Base-by-base conservation (phyloP, 148 eudicot species). In the Dysphania ambrosioides region DNA sequence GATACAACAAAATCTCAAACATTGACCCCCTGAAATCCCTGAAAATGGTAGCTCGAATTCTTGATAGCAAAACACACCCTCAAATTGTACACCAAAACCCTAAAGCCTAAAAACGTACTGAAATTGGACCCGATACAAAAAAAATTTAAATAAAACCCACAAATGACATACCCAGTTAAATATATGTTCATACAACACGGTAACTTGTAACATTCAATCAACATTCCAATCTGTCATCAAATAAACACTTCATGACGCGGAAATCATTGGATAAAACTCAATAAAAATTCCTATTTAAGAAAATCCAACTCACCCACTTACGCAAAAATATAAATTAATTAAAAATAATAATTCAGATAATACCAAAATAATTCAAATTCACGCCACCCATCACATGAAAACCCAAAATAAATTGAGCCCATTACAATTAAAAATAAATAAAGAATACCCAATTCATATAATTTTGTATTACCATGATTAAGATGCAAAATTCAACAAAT, bases 141-240 rank as follows among this genome's bases (percentile, higher is more conserved):
- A n/a, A n/a, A n/a, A n/a, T n/a, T n/a, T n/a, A 77, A 24, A 15
- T 0, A 78, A 41, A 13, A 56, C 47, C 44, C 60, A 40, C 29
- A 68, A 44, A 30, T n/a, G n/a, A n/a, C n/a, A n/a, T 59, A 30
- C 56, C 55, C 44, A 61, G 60, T 42, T n/a, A 31, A 12, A 10
- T 34, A 15, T 27, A 53, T 5, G 34, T 15, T 74, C n/a, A 11
- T 47, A 64, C 10, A 61, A 79, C 77, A 21, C 81, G 70, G n/a
- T 73, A 58, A 66, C 72, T 72, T 72, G 51, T 55, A n/a, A n/a
- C n/a, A n/a, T 72, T 66, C 72, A 66, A 78, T 59, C 64, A 59
- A 73, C 59, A 55, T 49, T 68, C 58, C 73, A 36, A 79, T 49
- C 82, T 79, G 68, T 73, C 73, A 73, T 27, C 73, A 47, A 38